Base-by-base conservation (phyloP, 2,329 filamentous ascomycete genomes). In the Diaporthe amygdali region DNA sequence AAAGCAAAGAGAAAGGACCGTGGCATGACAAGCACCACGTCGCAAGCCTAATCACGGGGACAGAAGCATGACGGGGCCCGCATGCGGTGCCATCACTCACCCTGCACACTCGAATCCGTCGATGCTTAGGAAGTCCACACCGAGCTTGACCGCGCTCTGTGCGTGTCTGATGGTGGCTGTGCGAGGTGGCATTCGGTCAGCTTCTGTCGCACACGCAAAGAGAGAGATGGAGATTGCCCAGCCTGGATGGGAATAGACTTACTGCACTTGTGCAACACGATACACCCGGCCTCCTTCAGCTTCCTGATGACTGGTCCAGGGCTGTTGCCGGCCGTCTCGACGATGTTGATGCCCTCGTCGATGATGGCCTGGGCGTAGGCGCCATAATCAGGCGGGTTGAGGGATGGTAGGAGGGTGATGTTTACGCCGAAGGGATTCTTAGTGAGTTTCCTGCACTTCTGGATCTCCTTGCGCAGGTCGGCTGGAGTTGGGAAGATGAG, bases 61-160 rank as follows among this genome's bases (percentile, higher is more conserved):
- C 66, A 59, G 54, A 49, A 51, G 66, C 66, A 59, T 59, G 52
- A 49, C 34, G 34, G 49, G 22, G 32, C 15, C 30, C 68, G 37
- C n/a, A 22, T 64, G 59, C 59, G 66, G 39, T 34, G 66, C 5
- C 17, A 17, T n/a, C 20, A 77, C 79, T 74, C 74, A 81, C 79
- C 88, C 96, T 52, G 95, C 96, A 84, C 96, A 99, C 83, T 99
- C 96, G 80, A 99, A 98, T 52, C 96, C 96, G 80, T 99, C 96
- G 77, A 99, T 98, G 75, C 92, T 95, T 71, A 99, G 85, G 83
- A 99, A 98, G 82, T 99, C 96, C 5, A 98, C 96, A 74, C 96
- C 96, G 47, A 98, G 91, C 83, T 97, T 97, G 71, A 97, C 89
- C 61, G 96, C 96, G 75, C 93, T 95, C 81, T 94, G 90, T 25